Evolutionary conservation across 129 eudicot genomes (phyloP).

Genomic region (Logfia minima): DNA sequence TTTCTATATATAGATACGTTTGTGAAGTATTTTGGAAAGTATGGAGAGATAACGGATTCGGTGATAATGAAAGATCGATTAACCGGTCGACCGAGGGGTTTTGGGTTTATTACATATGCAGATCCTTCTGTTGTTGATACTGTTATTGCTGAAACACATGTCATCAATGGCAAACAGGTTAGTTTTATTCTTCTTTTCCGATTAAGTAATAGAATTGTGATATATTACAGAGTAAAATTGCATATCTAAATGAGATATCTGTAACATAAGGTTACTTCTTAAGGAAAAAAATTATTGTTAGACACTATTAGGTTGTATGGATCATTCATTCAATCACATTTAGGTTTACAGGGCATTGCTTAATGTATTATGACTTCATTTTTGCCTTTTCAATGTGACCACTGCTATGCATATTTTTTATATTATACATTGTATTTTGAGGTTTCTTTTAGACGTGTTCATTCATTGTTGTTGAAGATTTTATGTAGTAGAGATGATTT

Average conservation of each 20-base stretch:
- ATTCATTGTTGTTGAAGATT: not conserved
- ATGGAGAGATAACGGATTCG: conserved; percentile 89
- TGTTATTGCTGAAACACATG: conserved; percentile 73
- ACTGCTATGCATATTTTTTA: no score
- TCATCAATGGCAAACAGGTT: conserved; percentile 85
- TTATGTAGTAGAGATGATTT: not conserved
- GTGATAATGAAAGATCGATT: conserved; percentile 87
- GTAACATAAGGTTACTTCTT: not conserved
- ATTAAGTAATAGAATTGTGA: not conserved
- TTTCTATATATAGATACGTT: conserved; percentile 48
- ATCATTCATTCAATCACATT: not conserved
- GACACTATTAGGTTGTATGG: not conserved
- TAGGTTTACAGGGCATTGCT: not conserved
- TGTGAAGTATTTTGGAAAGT: conserved; percentile 79
- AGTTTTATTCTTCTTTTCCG: not conserved
- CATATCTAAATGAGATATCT: not conserved
- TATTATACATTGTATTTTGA: not conserved
- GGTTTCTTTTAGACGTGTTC: not conserved
- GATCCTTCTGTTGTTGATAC: conserved; percentile 89
- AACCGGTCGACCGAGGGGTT: conserved; percentile 87
- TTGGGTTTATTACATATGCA: conserved; percentile 87
- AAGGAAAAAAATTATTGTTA: not conserved
- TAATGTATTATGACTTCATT: not conserved
- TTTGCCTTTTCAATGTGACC: no score
- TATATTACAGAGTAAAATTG: not conserved